Evolutionary conservation across 768 basidiomycete genomes (phyloP).

Genomic region (Phlebiopsis flavidoalba): DNA sequence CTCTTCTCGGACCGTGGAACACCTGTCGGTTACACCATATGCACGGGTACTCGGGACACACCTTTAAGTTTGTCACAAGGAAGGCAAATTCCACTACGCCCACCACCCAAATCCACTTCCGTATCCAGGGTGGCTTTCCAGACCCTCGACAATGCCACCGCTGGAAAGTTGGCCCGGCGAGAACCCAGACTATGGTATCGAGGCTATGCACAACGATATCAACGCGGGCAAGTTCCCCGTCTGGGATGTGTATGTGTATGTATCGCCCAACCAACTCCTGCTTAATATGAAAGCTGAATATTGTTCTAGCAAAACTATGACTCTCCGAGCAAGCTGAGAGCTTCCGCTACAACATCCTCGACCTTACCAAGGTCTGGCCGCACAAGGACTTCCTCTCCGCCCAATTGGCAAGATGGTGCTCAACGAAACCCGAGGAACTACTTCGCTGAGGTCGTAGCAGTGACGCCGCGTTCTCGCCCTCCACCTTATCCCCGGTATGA

Average conservation of each 20-base stretch:
- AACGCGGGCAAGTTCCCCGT: conserved; percentile 75
- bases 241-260: conserved; percentile 86
- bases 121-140: conserved; percentile 77
- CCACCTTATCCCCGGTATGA: conserved; percentile 91
- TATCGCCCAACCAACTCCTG: conserved; percentile 8
- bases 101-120: conserved; percentile 87
- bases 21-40: conserved; percentile 80
- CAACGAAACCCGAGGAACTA: conserved; percentile 79
- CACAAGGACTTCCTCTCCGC: conserved; percentile 82
- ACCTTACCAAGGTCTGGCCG: conserved; percentile 90
- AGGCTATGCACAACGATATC: conserved; percentile 77
- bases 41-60: conserved; percentile 95
- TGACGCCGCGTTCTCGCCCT: conserved; percentile 85
- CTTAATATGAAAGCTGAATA: background rate
- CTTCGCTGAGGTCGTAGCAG: conserved; percentile 95
- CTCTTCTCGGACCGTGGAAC: conserved; percentile 94
- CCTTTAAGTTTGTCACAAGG: conserved; percentile 80
- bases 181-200: conserved; percentile 82
- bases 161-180: conserved; percentile 60
- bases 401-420: conserved; percentile 82
- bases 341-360: conserved; percentile 87
- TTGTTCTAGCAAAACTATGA: conserved; percentile 81
- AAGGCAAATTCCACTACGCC: conserved; percentile 81
- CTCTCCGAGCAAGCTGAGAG: conserved; percentile 84
- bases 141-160: conserved; percentile 69